phyloP scores from a whole-genome alignment of 176 grass and related monocot genomes.

The Coix lacrymajobi region DNA sequence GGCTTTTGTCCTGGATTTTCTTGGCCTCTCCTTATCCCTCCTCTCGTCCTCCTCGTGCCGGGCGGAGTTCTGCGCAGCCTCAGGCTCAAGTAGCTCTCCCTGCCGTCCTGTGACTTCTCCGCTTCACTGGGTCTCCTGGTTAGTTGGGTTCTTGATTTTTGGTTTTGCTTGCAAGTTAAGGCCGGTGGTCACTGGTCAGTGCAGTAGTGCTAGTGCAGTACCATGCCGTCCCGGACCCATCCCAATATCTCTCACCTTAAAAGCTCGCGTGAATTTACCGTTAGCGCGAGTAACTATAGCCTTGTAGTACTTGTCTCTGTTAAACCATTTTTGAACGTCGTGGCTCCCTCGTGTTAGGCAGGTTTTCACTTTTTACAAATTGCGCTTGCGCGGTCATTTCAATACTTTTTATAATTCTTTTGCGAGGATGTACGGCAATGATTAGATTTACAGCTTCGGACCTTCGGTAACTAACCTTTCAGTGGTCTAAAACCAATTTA shows the following conservation, averaged over 20 bases:
- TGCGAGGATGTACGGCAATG: not conserved
- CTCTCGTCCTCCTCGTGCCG: not conserved
- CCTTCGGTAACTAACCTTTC: too few species aligned
- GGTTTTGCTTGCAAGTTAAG: constrained; percentile 44
- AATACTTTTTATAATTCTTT: not conserved
- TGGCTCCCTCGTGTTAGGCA: not conserved
- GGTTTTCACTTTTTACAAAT: not conserved
- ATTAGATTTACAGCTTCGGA: not conserved
- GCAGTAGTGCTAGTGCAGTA: constrained; percentile 4
- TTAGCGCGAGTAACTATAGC: not conserved
- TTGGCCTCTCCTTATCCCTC: not conserved
- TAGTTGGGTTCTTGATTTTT: constrained; percentile 38
- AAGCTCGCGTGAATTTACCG: not conserved
- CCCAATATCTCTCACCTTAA: not conserved
- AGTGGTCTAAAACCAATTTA: not conserved
- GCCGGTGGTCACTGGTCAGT: constrained; percentile 10
- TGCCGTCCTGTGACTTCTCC: not conserved
- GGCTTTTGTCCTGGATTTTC: constrained; percentile 30
- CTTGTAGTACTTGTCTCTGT: not conserved
- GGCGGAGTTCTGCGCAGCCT: constrained; percentile 7
- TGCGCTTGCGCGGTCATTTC: not conserved
- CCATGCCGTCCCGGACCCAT: not conserved
- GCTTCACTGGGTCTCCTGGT: not conserved
- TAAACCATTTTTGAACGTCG: not conserved
- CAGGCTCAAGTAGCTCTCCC: constrained; percentile 23